Evolutionary conservation across 768 basidiomycete genomes (phyloP).

Genomic region (Brasilioporus rufonigricans): DNA sequence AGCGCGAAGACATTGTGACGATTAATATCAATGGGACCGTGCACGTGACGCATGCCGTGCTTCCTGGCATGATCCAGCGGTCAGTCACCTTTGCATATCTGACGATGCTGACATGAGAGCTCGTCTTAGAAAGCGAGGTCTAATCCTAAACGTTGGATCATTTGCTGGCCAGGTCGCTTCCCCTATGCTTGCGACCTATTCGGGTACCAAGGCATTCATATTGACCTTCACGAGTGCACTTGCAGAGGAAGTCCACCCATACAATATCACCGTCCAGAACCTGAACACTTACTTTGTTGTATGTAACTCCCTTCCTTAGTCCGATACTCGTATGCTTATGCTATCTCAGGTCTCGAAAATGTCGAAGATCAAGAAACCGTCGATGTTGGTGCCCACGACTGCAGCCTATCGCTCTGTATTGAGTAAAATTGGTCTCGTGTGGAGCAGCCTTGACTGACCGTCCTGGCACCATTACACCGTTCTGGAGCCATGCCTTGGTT

Average conservation of each 20-base stretch:
- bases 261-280: slow-evolving; percentile 78
- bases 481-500: slow-evolving; percentile 84
- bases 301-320: slow-evolving; percentile 30
- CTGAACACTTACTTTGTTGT: slow-evolving; percentile 96
- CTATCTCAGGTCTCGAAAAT: slow-evolving; percentile 80
- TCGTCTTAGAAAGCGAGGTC: slow-evolving; percentile 62
- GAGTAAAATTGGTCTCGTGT: slow-evolving; percentile 68
- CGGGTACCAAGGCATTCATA: slow-evolving; percentile 90
- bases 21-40: slow-evolving; percentile 86
- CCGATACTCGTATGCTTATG: not conserved
- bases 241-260: slow-evolving; percentile 71
- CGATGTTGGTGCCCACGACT: slow-evolving; percentile 70
- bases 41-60: slow-evolving; percentile 71
- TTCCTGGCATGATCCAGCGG: slow-evolving; percentile 83
- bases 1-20: slow-evolving; percentile 78
- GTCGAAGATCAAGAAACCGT: slow-evolving; percentile 83
- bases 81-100: slow-evolving; percentile 27
- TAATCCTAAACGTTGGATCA: slow-evolving; percentile 91
- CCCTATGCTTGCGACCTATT: slow-evolving; percentile 92
- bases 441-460: slow-evolving; percentile 74
- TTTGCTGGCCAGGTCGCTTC: slow-evolving; percentile 87
- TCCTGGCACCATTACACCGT: slow-evolving; percentile 77
- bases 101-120: not conserved
- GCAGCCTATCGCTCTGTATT: slow-evolving; percentile 67
- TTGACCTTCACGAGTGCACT: slow-evolving; percentile 83